Evolutionary conservation across 441 rosid species (phyloP), one percentile per base, ranked within the genome.

Genomic region (Lepidium campestre): DNA sequence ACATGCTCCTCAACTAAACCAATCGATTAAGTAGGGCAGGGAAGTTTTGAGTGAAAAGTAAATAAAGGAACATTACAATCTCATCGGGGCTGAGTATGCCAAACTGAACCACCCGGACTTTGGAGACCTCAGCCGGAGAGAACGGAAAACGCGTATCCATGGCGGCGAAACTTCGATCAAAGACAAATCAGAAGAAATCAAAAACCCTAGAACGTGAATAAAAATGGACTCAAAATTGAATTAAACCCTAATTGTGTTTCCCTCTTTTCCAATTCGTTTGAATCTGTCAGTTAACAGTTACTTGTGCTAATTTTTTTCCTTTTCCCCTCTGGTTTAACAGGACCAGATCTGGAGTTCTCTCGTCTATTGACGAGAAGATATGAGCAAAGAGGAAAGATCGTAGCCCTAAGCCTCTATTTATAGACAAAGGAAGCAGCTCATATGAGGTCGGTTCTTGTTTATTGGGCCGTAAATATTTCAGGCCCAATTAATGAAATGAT

Each of bases 91-190:
- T 75, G 56, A 80, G 59, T 4, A 80, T 77, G 13, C 84, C 78
- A 40, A 80, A 80, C 64, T 80, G 83, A 23, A 80, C 83, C 46
- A 65, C 40, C 40, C 91, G 96, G 83, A 92, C 98, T 71, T 86
- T 95, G 45, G 99, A 87, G 15, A 92, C 97, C 82, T 92, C 99
- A 62, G 98, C 98, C 57, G 99, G 99, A 6, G 97, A 92, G 78
- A 65, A 88, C 1, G 96, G 88, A 44, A 90, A 92, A 10, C 98
- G 81, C 54, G 79, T 75, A 82, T 95, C 99, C 99, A 95, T 95
- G 77, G 68, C 74, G 72, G 74, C 65, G 22, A 61, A 42, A 18
- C 69, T 72, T 73, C 72, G 72, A 73, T 73, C 67, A 72, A 72
- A 50, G 46, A 62, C 5, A 8, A 44, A 67, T 62, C 58, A 27